Evolutionary conservation across 2,329 filamentous ascomycete genomes (phyloP), one percentile per base, ranked within the genome.

Genomic region (Aspergillus arachidicola): DNA sequence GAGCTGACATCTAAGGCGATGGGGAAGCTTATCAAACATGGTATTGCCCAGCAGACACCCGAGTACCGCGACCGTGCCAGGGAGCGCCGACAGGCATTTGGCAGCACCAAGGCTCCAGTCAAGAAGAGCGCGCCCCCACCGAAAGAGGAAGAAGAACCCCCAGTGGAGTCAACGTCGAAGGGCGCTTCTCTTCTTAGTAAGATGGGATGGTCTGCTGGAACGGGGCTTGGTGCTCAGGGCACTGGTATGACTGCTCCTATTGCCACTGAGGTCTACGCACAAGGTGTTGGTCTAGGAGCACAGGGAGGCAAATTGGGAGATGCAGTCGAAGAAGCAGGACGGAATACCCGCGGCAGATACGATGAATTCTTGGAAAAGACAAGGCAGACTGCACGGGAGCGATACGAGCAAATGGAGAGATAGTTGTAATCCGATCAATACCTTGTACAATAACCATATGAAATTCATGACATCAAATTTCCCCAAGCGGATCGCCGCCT

Each of bases 181-280:
- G 82, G 82, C n/a, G 82, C 82, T 3, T 79, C 81, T 2, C 75
- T 84, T 16, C 77, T 84, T 12, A 81, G 78, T 62, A 84, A 83
- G 63, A 84, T 84, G 82, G 82, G 82, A 21, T 84, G 82, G 79
- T 78, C 77, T 2, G 79, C 76, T 5, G 82, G 82, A 0, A 75
- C 80, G 57, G 82, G 82, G 1, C 74, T 84, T 11, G 82, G 82
- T 46, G 82, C 81, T 5, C 76, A 82, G 64, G 81, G 82, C 1
- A 81, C 80, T 1, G 82, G 82, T 23, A 79, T 82, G 69, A 81
- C 78, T 0, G 79, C 77, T 2, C 81, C 81, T 0, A 81, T 84
- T 59, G 73, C 78, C 14, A 82, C 81, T 6, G 80, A 84, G 43
- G 73, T 83, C 12, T 84, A 84, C 66, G 81, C 79, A 5, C 80